Percentiles rank a stretch among this genome's conserved stretches.
Evolutionary conservation across 1,284 basidiomycete genomes (phyloP).

Genomic region (Naganishia albida): DNA sequence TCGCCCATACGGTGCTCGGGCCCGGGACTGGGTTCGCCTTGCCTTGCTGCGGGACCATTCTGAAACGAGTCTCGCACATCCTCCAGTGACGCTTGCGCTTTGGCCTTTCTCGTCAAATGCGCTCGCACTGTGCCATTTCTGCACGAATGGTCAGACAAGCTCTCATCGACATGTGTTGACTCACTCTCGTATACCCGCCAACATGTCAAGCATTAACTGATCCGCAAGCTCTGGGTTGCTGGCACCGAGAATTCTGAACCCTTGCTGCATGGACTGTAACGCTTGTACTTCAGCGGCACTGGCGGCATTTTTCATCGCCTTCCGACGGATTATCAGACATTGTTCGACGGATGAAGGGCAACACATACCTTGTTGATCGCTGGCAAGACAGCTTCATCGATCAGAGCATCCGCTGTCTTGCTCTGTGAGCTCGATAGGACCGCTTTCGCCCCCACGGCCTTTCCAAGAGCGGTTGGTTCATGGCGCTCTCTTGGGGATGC

Average conservation of each 20-base stretch:
- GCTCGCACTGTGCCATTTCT: constrained; percentile 73
- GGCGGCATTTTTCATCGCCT: constrained; percentile 26
- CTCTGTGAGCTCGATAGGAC: constrained; percentile 59
- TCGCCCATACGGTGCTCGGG: constrained; percentile 29
- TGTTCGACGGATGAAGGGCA: not conserved
- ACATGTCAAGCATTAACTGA: constrained; percentile 78
- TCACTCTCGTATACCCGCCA: constrained; percentile 87
- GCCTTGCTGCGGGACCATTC: not conserved
- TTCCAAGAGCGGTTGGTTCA: constrained; percentile 9
- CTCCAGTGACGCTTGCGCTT: constrained; percentile 4
- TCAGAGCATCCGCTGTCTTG: constrained; percentile 68
- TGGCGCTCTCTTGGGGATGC: constrained; percentile 8
- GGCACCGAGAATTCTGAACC: constrained; percentile 79
- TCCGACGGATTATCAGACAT: not conserved
- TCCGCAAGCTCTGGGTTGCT: constrained; percentile 82
- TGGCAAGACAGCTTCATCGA: constrained; percentile 78
- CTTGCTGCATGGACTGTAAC: constrained; percentile 81
- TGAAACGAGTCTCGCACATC: constrained; percentile 22
- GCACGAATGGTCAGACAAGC: not conserved
- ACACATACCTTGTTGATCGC: constrained; percentile 67
- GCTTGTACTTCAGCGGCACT: constrained; percentile 69
- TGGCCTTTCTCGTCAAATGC: constrained; percentile 57
- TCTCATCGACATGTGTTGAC: constrained; percentile 45
- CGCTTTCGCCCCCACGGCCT: constrained; percentile 22
- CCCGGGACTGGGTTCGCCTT: not conserved